Conservation (phyloP, 2,329 filamentous ascomycete genomes). For the Sclerotinia nivalis region DNA sequence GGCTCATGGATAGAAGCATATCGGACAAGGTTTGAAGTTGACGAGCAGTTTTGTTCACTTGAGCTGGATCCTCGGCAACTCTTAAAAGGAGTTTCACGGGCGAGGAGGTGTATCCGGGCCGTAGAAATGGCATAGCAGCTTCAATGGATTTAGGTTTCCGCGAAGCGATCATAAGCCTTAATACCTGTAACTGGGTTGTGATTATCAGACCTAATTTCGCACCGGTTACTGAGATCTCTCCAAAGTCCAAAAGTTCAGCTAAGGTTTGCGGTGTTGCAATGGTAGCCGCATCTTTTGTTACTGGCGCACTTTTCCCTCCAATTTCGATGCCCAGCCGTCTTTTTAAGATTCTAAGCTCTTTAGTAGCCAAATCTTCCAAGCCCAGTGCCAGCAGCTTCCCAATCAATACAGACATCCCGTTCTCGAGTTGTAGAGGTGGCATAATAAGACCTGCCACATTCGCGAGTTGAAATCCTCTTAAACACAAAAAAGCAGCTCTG, state of each 20-base stretch:
- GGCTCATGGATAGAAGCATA: conserved; percentile 63
- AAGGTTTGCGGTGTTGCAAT: conserved; percentile 48
- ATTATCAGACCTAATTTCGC: conserved; percentile 57
- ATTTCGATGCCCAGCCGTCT: conserved; percentile 55
- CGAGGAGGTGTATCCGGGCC: conserved; percentile 54
- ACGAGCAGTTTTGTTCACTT: conserved; percentile 59
- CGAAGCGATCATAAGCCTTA: conserved; percentile 62
- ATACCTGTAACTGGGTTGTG: conserved; percentile 62
- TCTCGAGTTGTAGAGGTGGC: conserved; percentile 69
- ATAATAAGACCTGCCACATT: conserved; percentile 54
- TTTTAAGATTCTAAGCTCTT: conserved; percentile 68
- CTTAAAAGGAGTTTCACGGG: conserved; percentile 58
- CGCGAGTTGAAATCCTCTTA: conserved; percentile 57
- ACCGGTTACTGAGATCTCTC: conserved; percentile 46
- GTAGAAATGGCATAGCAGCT: conserved; percentile 56
- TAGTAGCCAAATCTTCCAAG: conserved; percentile 66
- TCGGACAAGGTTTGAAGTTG: conserved; percentile 69
- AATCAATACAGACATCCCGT: conserved; percentile 68
- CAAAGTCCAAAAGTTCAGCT: conserved; percentile 63
- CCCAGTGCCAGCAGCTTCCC: conserved; percentile 65
- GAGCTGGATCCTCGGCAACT: conserved; percentile 45
- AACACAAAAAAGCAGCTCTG: conserved; percentile 63
- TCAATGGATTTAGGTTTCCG: conserved; percentile 63
- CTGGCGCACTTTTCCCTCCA: conserved; percentile 13
- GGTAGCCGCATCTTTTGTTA: conserved; percentile 39